Percentiles rank a stretch among this genome's conserved stretches.
phyloP scores from a whole-genome alignment of 2,329 filamentous ascomycete genomes.

The Aspergillus pseudoterreus region DNA sequence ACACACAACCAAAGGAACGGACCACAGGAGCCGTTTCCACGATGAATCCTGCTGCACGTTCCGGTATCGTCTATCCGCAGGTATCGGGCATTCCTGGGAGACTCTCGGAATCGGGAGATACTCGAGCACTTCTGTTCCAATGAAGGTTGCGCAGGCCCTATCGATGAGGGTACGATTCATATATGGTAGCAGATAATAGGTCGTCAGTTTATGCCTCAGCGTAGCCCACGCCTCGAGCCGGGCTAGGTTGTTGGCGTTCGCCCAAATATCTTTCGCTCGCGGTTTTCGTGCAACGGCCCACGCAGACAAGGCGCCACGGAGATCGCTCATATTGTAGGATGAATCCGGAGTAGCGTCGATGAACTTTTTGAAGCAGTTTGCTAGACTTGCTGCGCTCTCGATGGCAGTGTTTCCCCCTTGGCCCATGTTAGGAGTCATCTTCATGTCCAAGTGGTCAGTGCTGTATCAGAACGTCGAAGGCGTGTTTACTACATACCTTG shows the following conservation, averaged over 20 bases:
- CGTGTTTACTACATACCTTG: conserved; percentile 8
- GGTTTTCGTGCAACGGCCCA: not conserved
- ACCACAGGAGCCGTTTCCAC: not conserved
- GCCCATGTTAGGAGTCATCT: conserved; percentile 30
- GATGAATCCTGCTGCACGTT: not conserved
- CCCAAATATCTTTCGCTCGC: not conserved
- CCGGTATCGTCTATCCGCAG: not conserved
- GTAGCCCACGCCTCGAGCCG: not conserved
- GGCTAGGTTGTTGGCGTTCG: not conserved
- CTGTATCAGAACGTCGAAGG: not conserved
- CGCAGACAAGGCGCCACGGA: not conserved
- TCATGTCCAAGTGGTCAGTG: not conserved
- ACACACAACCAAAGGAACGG: not conserved
- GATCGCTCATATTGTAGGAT: not conserved
- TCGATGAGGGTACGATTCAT: not conserved
- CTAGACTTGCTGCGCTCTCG: conserved; percentile 32
- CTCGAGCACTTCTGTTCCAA: not conserved
- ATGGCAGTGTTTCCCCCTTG: conserved; percentile 39
- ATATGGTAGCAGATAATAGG: not conserved
- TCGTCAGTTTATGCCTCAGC: not conserved
- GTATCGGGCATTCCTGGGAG: not conserved
- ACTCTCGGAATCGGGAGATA: not conserved
- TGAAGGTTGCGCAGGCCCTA: not conserved
- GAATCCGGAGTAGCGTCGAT: not conserved
- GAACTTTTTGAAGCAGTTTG: conserved; percentile 18